A percentile compares a stretch with the other conserved stretches of the same genome.
These are phyloP conservation scores for Trichocomaceae sp. DNA, from an alignment of 2,329 filamentous ascomycete genomes.

Conservation along the genomic window DNA sequence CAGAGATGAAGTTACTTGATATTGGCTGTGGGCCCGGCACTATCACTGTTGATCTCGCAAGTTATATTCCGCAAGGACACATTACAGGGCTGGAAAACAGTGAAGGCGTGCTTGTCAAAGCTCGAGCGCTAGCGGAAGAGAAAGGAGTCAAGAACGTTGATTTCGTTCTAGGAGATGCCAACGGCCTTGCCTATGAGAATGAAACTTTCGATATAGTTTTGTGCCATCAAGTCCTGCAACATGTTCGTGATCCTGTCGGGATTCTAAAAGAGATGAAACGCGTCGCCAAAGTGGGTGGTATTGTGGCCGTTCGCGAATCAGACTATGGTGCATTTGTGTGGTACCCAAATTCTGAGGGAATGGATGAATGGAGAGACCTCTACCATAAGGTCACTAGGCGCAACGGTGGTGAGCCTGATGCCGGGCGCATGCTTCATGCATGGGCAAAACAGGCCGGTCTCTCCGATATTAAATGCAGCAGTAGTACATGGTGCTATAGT, in stretches of 20 bases:
- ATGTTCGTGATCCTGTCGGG: slow-evolving; percentile 46
- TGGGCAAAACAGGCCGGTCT: slow-evolving; percentile 24
- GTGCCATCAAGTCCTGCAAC: slow-evolving; percentile 53
- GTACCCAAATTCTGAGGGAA: slow-evolving; percentile 26
- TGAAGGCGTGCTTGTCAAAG: slow-evolving; percentile 31
- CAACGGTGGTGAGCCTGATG: slow-evolving; percentile 14
- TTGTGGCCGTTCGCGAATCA: slow-evolving; percentile 46
- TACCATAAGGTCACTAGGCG: slow-evolving; percentile 16
- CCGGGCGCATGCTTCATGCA: slow-evolving; percentile 19
- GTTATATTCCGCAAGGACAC: slow-evolving; percentile 29
- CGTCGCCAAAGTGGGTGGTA: slow-evolving; percentile 47
- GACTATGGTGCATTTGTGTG: slow-evolving; percentile 22
- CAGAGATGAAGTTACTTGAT: slow-evolving; percentile 36
- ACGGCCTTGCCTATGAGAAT: slow-evolving; percentile 36
- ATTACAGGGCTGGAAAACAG: slow-evolving; percentile 35
- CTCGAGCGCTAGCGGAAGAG: slow-evolving; percentile 25
- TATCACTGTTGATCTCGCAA: slow-evolving; percentile 39
- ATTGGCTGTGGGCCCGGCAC: slow-evolving; percentile 41
- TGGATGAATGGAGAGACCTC: slow-evolving; percentile 22
- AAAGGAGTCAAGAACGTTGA: slow-evolving; percentile 27
- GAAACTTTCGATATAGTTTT: slow-evolving; percentile 54
- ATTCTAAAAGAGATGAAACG: slow-evolving; percentile 51
- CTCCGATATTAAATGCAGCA: slow-evolving; percentile 16
- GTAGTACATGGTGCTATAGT: slow-evolving; percentile 14
- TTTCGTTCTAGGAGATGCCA: slow-evolving; percentile 37